A percentile compares a stretch with the other conserved stretches of the same genome.
Conservation (phyloP, 495 filamentous ascomycete species). For the Aspergillus carlsbadensis region DNA sequence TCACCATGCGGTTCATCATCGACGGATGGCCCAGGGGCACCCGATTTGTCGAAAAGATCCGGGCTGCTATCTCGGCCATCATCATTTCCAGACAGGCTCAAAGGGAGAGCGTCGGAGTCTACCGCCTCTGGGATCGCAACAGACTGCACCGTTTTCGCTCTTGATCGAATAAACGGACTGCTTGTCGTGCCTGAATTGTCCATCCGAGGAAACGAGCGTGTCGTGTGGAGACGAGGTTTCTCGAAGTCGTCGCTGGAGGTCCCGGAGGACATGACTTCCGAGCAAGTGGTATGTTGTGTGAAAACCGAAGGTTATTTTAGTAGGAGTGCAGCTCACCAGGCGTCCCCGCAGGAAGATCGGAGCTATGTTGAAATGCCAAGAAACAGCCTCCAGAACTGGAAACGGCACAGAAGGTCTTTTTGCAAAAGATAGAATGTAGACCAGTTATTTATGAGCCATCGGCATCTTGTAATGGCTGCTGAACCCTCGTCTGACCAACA, state of each 20-base stretch:
- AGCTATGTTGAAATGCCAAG: conserved; percentile 1
- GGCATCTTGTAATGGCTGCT: not conserved
- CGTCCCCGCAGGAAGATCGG: conserved; percentile 2
- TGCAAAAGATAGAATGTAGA: not conserved
- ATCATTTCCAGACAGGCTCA: conserved; percentile 24
- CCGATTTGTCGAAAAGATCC: conserved; percentile 44
- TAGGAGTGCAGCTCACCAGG: conserved; percentile 2
- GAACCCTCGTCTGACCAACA: not conserved
- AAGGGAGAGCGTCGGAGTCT: conserved; percentile 27
- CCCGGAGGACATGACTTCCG: conserved; percentile 25
- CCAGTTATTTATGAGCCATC: not conserved
- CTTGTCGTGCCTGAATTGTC: conserved; percentile 35
- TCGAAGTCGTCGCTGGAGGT: conserved; percentile 27
- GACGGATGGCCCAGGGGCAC: conserved; percentile 36
- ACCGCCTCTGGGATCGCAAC: conserved; percentile 43
- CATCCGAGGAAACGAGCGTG: conserved; percentile 57
- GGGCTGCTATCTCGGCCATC: conserved; percentile 37
- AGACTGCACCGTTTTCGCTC: conserved; percentile 65
- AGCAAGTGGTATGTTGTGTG: not conserved
- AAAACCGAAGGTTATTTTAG: too few relatives aligned
- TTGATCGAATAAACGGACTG: conserved; percentile 45
- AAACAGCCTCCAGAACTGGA: not conserved
- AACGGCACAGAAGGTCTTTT: not conserved
- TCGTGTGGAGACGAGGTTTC: conserved; percentile 35
- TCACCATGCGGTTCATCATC: conserved; percentile 51